A percentile compares a stretch with the other conserved stretches of the same genome.
These are phyloP conservation scores for Hydrangea macrophylla DNA, from an alignment of 148 eudicot genomes.

Conservation along the genomic window DNA sequence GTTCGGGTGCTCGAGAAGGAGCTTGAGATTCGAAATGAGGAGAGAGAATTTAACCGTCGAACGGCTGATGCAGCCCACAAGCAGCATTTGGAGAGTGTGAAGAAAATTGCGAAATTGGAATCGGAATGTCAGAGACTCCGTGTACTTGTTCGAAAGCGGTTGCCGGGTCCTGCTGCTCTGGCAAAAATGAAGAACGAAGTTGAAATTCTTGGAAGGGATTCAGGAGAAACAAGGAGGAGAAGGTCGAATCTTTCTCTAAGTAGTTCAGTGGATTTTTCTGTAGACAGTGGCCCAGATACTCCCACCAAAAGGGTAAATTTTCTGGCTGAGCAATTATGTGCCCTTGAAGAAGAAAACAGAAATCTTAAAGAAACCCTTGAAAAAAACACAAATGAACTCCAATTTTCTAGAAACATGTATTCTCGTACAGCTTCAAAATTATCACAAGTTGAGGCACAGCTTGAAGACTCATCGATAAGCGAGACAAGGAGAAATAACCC, in stretches of 20 bases:
- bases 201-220: constrained; percentile 19
- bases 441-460: constrained; percentile 44
- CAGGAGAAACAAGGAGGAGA: constrained; percentile 19
- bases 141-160: constrained; percentile 40
- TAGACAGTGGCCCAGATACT: constrained; percentile 13
- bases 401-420: constrained; percentile 28
- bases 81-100: constrained; percentile 69
- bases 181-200: constrained; percentile 29
- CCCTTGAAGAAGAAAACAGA: constrained; percentile 64
- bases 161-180: constrained; percentile 37
- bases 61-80: constrained; percentile 64
- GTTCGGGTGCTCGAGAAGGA: constrained; percentile 81
- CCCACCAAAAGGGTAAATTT: constrained; percentile 27
- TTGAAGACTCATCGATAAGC: constrained; percentile 30
- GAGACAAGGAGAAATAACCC: constrained; percentile 13
- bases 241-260: constrained; percentile 20
- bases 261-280: constrained; percentile 2
- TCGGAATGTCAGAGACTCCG: constrained; percentile 81
- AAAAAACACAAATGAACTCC: constrained; percentile 50
- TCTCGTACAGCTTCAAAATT: constrained; percentile 35
- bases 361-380: constrained; percentile 43
- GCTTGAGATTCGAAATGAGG: constrained; percentile 80
- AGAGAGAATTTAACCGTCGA: constrained; percentile 67
- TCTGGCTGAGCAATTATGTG: constrained; percentile 42
- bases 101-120: constrained; percentile 77